phyloP scores from a whole-genome alignment of 768 basidiomycete species.

The Podaxis sp. region DNA sequence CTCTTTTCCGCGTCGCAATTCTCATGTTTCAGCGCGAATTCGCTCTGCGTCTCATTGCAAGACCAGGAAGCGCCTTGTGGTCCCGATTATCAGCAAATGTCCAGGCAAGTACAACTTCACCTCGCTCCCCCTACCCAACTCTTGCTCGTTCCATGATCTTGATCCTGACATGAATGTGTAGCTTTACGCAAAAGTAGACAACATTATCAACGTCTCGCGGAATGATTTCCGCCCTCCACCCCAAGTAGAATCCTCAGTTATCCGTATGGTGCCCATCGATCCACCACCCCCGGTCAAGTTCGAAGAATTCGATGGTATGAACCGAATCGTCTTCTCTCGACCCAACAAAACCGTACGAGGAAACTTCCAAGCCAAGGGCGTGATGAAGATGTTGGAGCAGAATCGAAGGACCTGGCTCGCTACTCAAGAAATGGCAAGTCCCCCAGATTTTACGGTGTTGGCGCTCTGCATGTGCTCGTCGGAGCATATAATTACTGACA shows the following conservation, averaged over 20 bases:
- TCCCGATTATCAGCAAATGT: conserved; percentile 95
- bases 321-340: conserved; percentile 84
- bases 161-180: conserved; percentile 15
- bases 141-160: not conserved
- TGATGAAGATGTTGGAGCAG: conserved; percentile 90
- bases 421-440: conserved; percentile 61
- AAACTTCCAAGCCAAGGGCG: conserved; percentile 92
- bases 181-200: conserved; percentile 94
- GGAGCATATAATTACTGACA: not conserved
- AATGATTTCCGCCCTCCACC: conserved; percentile 98
- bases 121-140: not conserved
- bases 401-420: conserved; percentile 95
- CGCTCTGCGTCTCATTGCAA: conserved; percentile 86
- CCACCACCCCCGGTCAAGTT: conserved; percentile 96
- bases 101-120: conserved; percentile 43
- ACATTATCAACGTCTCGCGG: conserved; percentile 94
- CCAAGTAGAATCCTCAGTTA: conserved; percentile 89
- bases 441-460: not conserved
- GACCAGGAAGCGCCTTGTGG: conserved; percentile 85
- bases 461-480: not conserved
- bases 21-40: conserved; percentile 99
- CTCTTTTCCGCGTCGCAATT: conserved; percentile 89
- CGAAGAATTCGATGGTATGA: conserved; percentile 96
- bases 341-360: conserved; percentile 90
- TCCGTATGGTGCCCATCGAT: conserved; percentile 88